Evolutionary conservation across 2,329 filamentous ascomycete genomes (phyloP), one percentile per base, ranked within the genome.

Genomic region (Grosmannia huntii): DNA sequence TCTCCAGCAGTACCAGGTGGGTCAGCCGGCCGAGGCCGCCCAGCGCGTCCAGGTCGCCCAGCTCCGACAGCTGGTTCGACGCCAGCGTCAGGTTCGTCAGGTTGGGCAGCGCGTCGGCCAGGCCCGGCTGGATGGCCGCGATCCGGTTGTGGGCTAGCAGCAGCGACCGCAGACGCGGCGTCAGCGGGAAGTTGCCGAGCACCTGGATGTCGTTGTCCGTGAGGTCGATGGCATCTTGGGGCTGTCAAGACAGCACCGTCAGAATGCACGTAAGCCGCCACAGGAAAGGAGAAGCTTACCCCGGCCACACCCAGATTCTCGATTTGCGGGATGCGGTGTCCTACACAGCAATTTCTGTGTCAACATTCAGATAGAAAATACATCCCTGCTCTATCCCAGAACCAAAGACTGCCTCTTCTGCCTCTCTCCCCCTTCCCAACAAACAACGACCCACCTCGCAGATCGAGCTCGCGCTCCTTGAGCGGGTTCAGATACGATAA

Each of bases 401-500:
- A n/a, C n/a, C n/a, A n/a, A n/a, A n/a, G n/a, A 28, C 31, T 33
- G 31, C 9, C 31, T 33, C 31, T 33, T 7, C 31, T 33, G 31
- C 31, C 11, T 33, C 31, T 28, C 28, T 7, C 31, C 31, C 9
- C n/a, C 23, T n/a, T 23, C 31, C 23, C 51, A 16, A 23, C 33
- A n/a, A n/a, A 36, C 5, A 6, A 23, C 3, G 2, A 36, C 53
- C 23, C 25, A 97, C 94, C 94, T 96, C 94, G 86, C 68, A 99
- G 89, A 80, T 97, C 91, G 73, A 99, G 84, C 83, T 99, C 94
- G 74, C 94, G 90, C 82, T 99, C 94, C 77, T 94, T 95, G 73
- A 99, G 83, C 72, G 92, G 91, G 76, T 97, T 99, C 75, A 97
- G 87, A 81, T 96, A 99, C 72, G 92, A 96, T 66, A 96, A 87